These are phyloP conservation scores for Ophiosphaerella korrae DNA, from an alignment of 2,329 filamentous ascomycete species.

Conservation along the genomic window DNA sequence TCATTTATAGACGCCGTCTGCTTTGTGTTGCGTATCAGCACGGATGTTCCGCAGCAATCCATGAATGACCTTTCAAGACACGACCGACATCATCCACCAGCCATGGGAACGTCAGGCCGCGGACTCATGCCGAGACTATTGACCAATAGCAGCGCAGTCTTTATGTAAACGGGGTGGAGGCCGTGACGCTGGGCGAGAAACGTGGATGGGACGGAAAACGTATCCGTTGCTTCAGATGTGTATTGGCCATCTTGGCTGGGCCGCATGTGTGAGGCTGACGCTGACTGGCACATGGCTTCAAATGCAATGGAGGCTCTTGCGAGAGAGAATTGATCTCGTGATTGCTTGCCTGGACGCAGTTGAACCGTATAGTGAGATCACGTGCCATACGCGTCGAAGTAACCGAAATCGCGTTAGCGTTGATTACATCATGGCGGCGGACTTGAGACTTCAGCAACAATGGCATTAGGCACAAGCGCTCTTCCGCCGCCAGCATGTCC, in stretches of 20 bases:
- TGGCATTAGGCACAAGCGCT: constrained; percentile 6
- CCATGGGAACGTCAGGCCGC: neutral
- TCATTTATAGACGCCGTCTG: too few species aligned
- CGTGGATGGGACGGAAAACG: constrained; percentile 16
- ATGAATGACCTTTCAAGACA: neutral
- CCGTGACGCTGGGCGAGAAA: constrained; percentile 9
- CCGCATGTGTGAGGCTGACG: neutral
- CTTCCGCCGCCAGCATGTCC: constrained; percentile 40
- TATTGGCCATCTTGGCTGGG: neutral
- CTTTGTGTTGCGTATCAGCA: too few species aligned
- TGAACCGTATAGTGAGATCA: constrained; percentile 9
- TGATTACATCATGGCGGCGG: constrained; percentile 6
- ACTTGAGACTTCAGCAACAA: constrained; percentile 11
- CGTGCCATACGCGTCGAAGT: constrained; percentile 19
- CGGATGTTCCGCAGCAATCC: too few species aligned
- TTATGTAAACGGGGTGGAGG: constrained; percentile 13
- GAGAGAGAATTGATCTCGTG: too few species aligned
- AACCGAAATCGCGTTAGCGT: constrained; percentile 13
- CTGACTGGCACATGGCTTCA: too few species aligned
- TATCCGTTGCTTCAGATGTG: constrained; percentile 15
- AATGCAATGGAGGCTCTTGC: too few species aligned
- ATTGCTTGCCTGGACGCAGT: too few species aligned
- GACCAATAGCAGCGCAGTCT: constrained; percentile 16
- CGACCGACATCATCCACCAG: neutral
- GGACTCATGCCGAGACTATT: neutral